Conservation (phyloP, 345 rosid species). For the Gossypium bickii region DNA sequence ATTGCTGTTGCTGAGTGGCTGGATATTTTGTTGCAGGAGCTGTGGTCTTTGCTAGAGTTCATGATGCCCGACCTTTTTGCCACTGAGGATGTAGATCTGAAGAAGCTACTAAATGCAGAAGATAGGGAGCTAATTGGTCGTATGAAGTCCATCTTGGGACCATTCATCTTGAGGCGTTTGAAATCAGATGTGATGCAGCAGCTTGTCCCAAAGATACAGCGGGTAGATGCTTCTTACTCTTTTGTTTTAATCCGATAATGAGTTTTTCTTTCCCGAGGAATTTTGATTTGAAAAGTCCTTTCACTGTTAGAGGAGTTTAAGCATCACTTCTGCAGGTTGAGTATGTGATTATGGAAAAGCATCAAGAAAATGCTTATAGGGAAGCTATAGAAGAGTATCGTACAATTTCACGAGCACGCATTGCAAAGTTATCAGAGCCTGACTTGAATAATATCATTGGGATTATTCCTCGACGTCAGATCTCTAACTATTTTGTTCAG, state of each 20-base stretch:
- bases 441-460: slow-evolving; percentile 40
- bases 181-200: slow-evolving; percentile 99
- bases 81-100: slow-evolving; percentile 86
- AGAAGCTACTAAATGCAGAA: slow-evolving; percentile 77
- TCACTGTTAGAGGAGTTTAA: slow-evolving; percentile 9
- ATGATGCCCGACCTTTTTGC: slow-evolving; percentile 96
- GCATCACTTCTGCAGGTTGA: slow-evolving; percentile 58
- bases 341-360: slow-evolving; percentile 72
- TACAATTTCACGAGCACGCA: slow-evolving; percentile 62
- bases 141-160: slow-evolving; percentile 94
- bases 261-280: neutral
- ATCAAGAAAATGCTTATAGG: slow-evolving; percentile 72
- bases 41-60: slow-evolving; percentile 94
- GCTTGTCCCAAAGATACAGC: slow-evolving; percentile 88
- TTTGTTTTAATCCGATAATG: neutral
- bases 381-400: slow-evolving; percentile 95
- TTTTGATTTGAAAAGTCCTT: neutral
- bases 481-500: slow-evolving; percentile 89
- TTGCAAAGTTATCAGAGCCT: slow-evolving; percentile 49
- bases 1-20: slow-evolving; percentile 18
- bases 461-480: slow-evolving; percentile 76
- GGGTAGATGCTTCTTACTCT: slow-evolving; percentile 33
- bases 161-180: slow-evolving; percentile 89
- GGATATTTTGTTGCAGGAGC: slow-evolving; percentile 52
- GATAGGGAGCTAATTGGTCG: slow-evolving; percentile 74